Evolutionary conservation across 441 rosid genomes (phyloP).

Genomic region (Rhodomyrtus psidioides): DNA sequence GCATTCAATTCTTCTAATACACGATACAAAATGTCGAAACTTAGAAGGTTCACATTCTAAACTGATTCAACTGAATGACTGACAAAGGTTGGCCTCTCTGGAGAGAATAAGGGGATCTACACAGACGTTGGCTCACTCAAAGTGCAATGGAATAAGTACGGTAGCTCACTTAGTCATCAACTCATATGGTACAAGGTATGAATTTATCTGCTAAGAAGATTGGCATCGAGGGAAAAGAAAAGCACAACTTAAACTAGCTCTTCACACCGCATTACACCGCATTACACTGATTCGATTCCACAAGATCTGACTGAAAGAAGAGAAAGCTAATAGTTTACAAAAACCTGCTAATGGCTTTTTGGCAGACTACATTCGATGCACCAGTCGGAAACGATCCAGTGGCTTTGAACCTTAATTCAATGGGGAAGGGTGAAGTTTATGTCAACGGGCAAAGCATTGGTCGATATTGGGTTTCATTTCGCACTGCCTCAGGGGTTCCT

Average conservation of each 20-base stretch:
- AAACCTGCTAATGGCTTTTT: background rate
- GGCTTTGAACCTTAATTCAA: constrained; percentile 50
- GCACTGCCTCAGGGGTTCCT: constrained; percentile 42
- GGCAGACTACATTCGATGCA: constrained; percentile 46
- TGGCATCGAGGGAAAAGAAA: background rate
- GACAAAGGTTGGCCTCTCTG: constrained; percentile 55
- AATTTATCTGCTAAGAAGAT: background rate
- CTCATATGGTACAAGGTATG: constrained; percentile 80
- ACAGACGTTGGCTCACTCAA: constrained; percentile 11
- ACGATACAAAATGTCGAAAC: background rate
- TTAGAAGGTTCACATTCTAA: background rate
- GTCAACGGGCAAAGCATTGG: constrained; percentile 77
- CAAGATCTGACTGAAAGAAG: background rate
- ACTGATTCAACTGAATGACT: background rate
- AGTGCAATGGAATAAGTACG: constrained; percentile 38
- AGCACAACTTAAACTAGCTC: background rate
- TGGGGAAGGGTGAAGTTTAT: constrained; percentile 89
- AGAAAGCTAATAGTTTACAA: background rate
- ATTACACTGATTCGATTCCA: background rate
- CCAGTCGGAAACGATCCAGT: constrained; percentile 62
- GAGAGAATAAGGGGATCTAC: constrained; percentile 42
- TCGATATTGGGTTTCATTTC: constrained; percentile 74
- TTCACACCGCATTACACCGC: background rate
- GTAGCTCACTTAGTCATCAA: constrained; percentile 18
- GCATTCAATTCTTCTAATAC: background rate